Conservation (phyloP, 306 rosid genomes). For the Malus fusca region DNA sequence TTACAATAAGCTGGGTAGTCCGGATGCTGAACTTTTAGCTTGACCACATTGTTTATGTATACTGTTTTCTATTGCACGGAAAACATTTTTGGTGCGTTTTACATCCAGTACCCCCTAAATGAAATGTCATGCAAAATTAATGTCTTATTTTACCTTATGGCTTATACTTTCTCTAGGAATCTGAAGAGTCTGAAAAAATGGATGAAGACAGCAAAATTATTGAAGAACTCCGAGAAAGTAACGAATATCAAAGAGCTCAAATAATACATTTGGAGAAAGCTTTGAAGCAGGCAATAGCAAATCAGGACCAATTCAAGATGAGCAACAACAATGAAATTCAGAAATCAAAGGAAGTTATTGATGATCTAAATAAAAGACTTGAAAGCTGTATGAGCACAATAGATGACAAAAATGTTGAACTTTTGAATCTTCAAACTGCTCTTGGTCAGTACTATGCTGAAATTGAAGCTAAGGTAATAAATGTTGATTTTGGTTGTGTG, state of each 20-base stretch:
- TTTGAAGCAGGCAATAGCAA: conserved; percentile 61
- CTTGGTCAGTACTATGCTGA: conserved; percentile 98
- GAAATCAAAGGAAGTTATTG: conserved; percentile 58
- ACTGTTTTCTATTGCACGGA: not conserved
- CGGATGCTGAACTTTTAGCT: not conserved
- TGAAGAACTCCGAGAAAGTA: conserved; percentile 64
- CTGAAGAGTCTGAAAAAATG: conserved; percentile 94
- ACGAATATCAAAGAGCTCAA: conserved; percentile 51
- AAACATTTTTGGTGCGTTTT: not conserved
- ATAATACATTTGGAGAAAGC: conserved; percentile 65
- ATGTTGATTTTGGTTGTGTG: not conserved
- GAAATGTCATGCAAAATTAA: not conserved
- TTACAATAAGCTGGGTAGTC: not conserved
- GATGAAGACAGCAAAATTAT: conserved; percentile 90
- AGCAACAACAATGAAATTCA: conserved; percentile 46
- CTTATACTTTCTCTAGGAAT: conserved; percentile 48
- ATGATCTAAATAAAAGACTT: conserved; percentile 71
- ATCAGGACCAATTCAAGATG: conserved; percentile 61
- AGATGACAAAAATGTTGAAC: conserved; percentile 80
- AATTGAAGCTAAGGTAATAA: conserved; percentile 90
- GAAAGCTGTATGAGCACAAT: conserved; percentile 53
- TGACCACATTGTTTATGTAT: not conserved
- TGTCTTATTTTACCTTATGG: conserved; percentile 7
- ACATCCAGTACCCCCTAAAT: not conserved
- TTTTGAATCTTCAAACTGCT: conserved; percentile 87